Evolutionary conservation across 2,329 filamentous ascomycete genomes (phyloP), one percentile per base, ranked within the genome.

Genomic region (Calycina marina): DNA sequence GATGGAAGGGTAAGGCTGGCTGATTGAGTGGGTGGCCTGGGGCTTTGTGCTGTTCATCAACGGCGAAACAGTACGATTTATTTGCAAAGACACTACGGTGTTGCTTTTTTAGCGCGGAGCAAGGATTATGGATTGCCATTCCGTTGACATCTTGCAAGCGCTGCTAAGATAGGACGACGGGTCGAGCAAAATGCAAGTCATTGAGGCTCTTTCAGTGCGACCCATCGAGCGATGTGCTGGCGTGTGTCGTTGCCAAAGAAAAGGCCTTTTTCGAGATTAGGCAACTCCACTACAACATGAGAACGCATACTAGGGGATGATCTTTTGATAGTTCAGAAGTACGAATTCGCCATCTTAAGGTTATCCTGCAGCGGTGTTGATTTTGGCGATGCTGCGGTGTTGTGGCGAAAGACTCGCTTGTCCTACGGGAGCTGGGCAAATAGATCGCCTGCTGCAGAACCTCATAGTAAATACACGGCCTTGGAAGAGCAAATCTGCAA

Each of bases 141-240:
- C 43, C 44, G 44, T 42, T 42, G 43, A 18, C 38, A 40, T 38
- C 36, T 42, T 44, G 41, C 41, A 47, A 40, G 39, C 38, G 40
- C 39, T 38, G 36, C 47, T 46, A 46, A 56, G 56, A 57, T 51
- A 56, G 52, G 55, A 56, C 52, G 52, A 55, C 47, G 51, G 36
- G 43, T 40, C 13, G 27, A 18, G 43, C 48, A 40, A 35, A 37
- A 46, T 47, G 50, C 49, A 54, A 48, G 51, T 47, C 42, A 49
- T 50, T 76, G 70, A 70, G 71, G 71, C 71, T 73, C 69, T 73
- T 64, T 47, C 52, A 42, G 67, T 71, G 69, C 69, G 69, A 72
- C 69, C 70, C 69, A 71, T 72, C 13, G 31, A 61, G 53, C 81
- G 82, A 85, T 92, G 84, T 79, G 83, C 68, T 92, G 84, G 83